Base-by-base conservation (phyloP, 2,329 filamentous ascomycete genomes). In the Paraphoma chrysanthemicola region DNA sequence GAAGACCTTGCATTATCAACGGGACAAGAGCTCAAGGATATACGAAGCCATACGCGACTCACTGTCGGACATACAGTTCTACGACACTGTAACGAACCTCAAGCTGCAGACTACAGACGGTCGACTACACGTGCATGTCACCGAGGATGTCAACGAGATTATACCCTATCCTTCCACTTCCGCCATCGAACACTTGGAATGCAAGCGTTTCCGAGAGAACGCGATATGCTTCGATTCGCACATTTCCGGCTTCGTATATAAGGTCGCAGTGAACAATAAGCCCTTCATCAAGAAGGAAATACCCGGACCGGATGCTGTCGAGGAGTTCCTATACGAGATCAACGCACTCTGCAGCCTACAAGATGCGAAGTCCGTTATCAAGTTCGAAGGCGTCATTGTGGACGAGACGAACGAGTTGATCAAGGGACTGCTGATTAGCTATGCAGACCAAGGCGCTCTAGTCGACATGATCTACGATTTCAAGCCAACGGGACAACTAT, bases 281-380 rank as follows among this genome's bases (percentile, higher is more conserved):
- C 88, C 87, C 1, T 89, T 93, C 68, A 97, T 99, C 78, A 98
- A 98, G 77, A 99, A 99, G 76, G 95, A 99, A 72, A 98, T 99
- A 14, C 95, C 95, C 0, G 93, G 94, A 1, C 94, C 93, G 2
- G 94, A 98, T 69, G 95, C 92, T 0, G 89, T 98, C 17, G 94
- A 98, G 60, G 95, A 98, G 74, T 99, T 99, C 70, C 81, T 98
- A 2, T 99, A 99, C 75, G 95, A 99, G 78, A 91, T 97, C 74
- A 97, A 98, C 74, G 94, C 94, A 3, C 86, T 99, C n/a, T 89
- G 90, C 74, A 87, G 87, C 30, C 82, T 99, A 14, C 83, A 85
- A 42, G 87, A 86, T 54, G 91, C 92, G 1, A 82, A 83, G 6
- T 89, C 90, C 67, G 92, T 98, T 56, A 95, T 98, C 59, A 84